Evolutionary conservation across 2,329 filamentous ascomycete species (phyloP), one percentile per base, ranked within the genome.

Genomic region (Cladosporium oxysporum): DNA sequence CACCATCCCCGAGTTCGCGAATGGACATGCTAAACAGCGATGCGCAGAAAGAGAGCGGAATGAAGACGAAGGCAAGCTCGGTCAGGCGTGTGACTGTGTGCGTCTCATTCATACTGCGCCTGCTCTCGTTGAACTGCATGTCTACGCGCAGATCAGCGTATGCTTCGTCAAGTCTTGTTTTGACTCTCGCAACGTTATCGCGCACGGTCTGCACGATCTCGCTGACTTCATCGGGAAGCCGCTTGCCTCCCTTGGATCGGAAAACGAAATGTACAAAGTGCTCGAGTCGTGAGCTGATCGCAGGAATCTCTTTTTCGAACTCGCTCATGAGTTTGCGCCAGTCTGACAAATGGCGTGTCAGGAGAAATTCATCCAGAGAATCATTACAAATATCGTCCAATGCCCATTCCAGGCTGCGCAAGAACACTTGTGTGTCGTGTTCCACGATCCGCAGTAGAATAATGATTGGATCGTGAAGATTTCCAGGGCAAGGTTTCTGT

Each of bases 61-160:
- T 72, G 67, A 75, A 77, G 28, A 77, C 64, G 52, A 77, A 77
- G 3, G 74, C 73, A 3, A 77, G 69, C 41, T 77, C 74, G 1
- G 76, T 77, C 0, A 76, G 67, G 55, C 76, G 75, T 0, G 69
- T 69, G 3, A 77, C 70, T 23, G 72, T 74, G 31, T 75, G 69
- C 0, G 76, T 73, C 67, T 77, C 73, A 5, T 68, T 71, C 21
- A 76, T 76, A 60, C 71, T 70, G 31, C 74, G 65, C 28, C 70
- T 69, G 58, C 71, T 74, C 53, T 76, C 73, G 14, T 70, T 63
- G 35, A 76, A 71, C 21, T 71, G 67, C 71, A 77, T 74, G 33
- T 80, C 79, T 4, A 78, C 76, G 35, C 77, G 77, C 5, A 81
- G 62, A 5, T 76, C 73, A 28, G 66, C 70, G 37, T 72, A 71